Evolutionary conservation across 2,329 filamentous ascomycete genomes (phyloP), one percentile per base, ranked within the genome.

Genomic region (Cercospora canescens): DNA sequence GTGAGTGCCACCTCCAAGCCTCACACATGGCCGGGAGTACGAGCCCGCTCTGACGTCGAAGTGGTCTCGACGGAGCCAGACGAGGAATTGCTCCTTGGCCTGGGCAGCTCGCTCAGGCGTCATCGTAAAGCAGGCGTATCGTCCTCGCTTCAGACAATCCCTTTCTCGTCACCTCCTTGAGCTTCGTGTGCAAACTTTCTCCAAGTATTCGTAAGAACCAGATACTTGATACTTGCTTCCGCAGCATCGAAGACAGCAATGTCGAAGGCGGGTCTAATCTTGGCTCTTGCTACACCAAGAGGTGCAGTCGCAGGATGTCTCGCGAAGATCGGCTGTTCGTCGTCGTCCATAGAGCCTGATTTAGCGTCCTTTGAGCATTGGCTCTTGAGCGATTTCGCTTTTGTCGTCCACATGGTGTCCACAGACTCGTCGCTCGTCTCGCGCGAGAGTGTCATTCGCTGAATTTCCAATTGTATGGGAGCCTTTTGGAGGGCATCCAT

Each of bases 151-250:
- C 59, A 61, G 2, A 61, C 59, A 11, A 61, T 21, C 16, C 45
- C 59, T 28, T 45, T 61, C 32, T 52, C 59, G n/a, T 52, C 21
- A 16, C 61, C 41, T 11, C 39, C 18, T 48, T 63, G 66, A 28
- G 64, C 67, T 32, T 63, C 50, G 26, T 66, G 61, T 16, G 62
- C 68, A 32, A 70, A 72, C 18, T 71, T 72, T 41, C 85, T 84
- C 88, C 89, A 91, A 0, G 89, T 91, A 73, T 90, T 90, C 14
- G 87, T 89, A 65, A 90, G 78, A 2, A 91, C 88, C 6, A 90
- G 81, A 66, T 90, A 88, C 76, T 89, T 89, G 77, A 91, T 85
- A 70, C 83, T 84, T n/a, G 77, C 76, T 72, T 88, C 83, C 0
- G 87, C 86, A 4, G 78, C 81, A 70, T 89, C 87, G 71, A 91